phyloP scores from a whole-genome alignment of 164 flowering plant species.

The Liquidambar formosana region DNA sequence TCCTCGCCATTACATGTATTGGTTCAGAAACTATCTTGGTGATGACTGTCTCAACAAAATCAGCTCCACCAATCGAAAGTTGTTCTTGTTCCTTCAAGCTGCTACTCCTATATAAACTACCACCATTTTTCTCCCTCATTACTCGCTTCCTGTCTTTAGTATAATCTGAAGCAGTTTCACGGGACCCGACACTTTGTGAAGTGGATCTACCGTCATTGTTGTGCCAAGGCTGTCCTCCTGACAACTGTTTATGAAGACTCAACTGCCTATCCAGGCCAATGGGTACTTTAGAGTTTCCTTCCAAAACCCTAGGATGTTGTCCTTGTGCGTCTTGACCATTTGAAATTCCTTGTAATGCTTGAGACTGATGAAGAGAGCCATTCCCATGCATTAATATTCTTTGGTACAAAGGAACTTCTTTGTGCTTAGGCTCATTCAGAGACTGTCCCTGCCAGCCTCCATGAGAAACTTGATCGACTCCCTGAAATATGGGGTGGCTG shows the following conservation, averaged over 20 bases:
- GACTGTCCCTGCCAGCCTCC: conserved; percentile 51
- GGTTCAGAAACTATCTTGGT: conserved; percentile 73
- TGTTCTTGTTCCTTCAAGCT: conserved; percentile 54
- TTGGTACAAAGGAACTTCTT: conserved; percentile 57
- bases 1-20: conserved; percentile 53
- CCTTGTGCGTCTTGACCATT: conserved; percentile 40
- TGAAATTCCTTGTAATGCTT: conserved; percentile 34
- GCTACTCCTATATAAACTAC: conserved; percentile 43
- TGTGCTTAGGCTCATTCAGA: conserved; percentile 56
- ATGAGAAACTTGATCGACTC: conserved; percentile 50
- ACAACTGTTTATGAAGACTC: conserved; percentile 54
- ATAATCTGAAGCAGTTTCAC: conserved; percentile 54
- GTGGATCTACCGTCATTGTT: conserved; percentile 51
- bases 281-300: conserved; percentile 42
- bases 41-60: conserved; percentile 58
- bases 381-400: conserved; percentile 54
- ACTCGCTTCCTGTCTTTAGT: conserved; percentile 47
- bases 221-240: conserved; percentile 37
- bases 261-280: conserved; percentile 50
- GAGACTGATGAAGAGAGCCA: conserved; percentile 50
- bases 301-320: conserved; percentile 31
- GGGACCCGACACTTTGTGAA: conserved; percentile 64
- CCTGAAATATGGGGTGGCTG: conserved; percentile 85
- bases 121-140: conserved; percentile 47
- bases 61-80: conserved; percentile 38